Evolutionary conservation across 345 rosid genomes (phyloP), one percentile per base, ranked within the genome.

Genomic region (Syzygium aqueum): DNA sequence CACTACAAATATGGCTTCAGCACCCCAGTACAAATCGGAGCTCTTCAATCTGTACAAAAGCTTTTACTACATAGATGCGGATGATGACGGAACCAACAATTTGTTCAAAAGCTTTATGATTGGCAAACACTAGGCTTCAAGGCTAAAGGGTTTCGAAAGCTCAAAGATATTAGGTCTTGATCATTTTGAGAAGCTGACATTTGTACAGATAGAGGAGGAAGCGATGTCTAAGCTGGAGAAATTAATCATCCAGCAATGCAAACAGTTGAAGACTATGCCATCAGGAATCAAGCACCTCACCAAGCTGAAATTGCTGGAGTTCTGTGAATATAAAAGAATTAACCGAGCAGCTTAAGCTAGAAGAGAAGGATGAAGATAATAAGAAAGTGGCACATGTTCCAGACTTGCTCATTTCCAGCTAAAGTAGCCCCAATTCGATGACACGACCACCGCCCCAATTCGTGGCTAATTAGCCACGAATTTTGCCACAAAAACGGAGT

Each of bases 1-100:
- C 84, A 84, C 84, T 73, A 78, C 51, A 91, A 91, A 53, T 89
- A 78, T 85, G 91, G 93, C 11, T 92, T 90, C 73, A 89, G 87
- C 88, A 88, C 87, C 51, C 85, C 85, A 19, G 88, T 67, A 43
- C 86, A 49, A 30, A 89, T 93, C 40, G 91, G 93, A 78, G 67
- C 85, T 27, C 40, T 93, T 61, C 90, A 85, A 61, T 90, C 89
- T 49, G 83, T 93, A 28, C 93, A 93, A 73, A 93, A 93, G 90
- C 89, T 91, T 91, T 33, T 84, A 89, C 67, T 87, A 67, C 28
- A 65, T 90, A 53, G 92, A 91, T 86, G 93, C 87, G 12, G 86
- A 90, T 56, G 87, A 90, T 43, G 88, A 84, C 23, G 53, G 65
- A 9, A 84, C 51, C 77, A 49, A 53, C 43, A 63, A 23, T 6